phyloP scores from a whole-genome alignment of 1,284 basidiomycete genomes.

The Boletus subluridellus region DNA sequence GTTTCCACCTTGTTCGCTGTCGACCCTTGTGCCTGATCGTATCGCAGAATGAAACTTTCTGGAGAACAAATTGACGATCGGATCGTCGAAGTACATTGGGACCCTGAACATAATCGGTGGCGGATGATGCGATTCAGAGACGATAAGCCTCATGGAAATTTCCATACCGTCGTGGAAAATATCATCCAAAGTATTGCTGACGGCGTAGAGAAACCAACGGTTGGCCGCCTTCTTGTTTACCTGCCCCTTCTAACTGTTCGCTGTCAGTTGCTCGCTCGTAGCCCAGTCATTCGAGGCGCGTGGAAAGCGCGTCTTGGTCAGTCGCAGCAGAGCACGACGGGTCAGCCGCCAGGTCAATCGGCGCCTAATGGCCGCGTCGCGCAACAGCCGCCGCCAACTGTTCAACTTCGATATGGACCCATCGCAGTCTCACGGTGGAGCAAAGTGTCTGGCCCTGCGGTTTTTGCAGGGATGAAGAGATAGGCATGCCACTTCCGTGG shows the following conservation, averaged over 20 bases:
- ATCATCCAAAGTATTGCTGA: slow-evolving; percentile 87
- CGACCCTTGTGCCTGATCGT: slow-evolving; percentile 7
- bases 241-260: slow-evolving; percentile 10
- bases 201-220: slow-evolving; percentile 83
- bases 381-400: slow-evolving; percentile 25
- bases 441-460: slow-evolving; percentile 63
- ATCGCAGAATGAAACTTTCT: slow-evolving; percentile 72
- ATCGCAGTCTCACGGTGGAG: slow-evolving; percentile 62
- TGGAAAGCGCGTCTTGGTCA: slow-evolving; percentile 57
- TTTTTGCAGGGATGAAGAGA: slow-evolving; percentile 62
- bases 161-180: slow-evolving; percentile 75
- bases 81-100: slow-evolving; percentile 94
- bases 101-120: slow-evolving; percentile 65
- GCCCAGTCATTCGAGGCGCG: slow-evolving; percentile 55
- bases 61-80: slow-evolving; percentile 91
- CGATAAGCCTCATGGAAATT: slow-evolving; percentile 90
- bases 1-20: slow-evolving; percentile 30
- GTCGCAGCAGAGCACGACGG: slow-evolving; percentile 26
- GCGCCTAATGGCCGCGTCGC: slow-evolving; percentile 22
- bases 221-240: slow-evolving; percentile 38
- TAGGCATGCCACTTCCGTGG: slow-evolving; percentile 28
- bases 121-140: slow-evolving; percentile 88
- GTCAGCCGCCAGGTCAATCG: slow-evolving; percentile 16
- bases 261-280: slow-evolving; percentile 59
- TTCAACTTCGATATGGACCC: slow-evolving; percentile 59